Percentiles rank a stretch among this genome's conserved stretches.
phyloP scores from a whole-genome alignment of 345 rosid genomes.

The Toxicodendron radicans region DNA sequence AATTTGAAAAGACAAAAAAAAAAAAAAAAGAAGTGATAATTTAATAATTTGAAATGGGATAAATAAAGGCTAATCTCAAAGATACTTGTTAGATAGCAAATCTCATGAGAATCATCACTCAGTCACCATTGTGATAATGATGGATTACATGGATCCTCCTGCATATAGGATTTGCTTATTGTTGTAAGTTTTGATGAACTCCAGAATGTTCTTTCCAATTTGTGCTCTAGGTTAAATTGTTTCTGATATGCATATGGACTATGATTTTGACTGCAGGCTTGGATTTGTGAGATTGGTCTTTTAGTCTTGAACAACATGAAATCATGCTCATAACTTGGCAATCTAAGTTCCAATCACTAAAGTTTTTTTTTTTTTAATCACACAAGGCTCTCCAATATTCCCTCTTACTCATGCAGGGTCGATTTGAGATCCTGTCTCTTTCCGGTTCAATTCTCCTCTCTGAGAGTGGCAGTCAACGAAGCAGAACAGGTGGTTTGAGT shows the following conservation, averaged over 20 bases:
- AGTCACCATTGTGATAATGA: neutral
- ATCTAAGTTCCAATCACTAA: constrained; percentile 3
- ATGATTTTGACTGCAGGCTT: neutral
- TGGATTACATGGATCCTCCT: neutral
- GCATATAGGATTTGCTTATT: neutral
- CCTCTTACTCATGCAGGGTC: constrained; percentile 33
- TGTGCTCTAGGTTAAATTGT: neutral
- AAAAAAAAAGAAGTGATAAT: neutral
- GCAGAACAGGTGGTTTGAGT: constrained; percentile 47
- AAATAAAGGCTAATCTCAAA: neutral
- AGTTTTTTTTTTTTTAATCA: neutral
- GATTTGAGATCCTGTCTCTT: constrained; percentile 49
- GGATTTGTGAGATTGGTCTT: neutral
- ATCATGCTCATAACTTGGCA: neutral
- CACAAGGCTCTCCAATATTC: neutral
- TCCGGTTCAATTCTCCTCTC: constrained; percentile 40
- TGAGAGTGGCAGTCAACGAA: constrained; percentile 38
- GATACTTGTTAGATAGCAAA: neutral
- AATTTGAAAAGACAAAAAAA: neutral
- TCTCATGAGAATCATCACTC: neutral
- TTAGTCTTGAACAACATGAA: neutral
- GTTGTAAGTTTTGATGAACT: neutral
- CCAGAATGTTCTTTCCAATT: neutral
- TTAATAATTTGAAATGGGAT: neutral
- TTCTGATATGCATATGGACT: neutral